Conservation (phyloP, 1,284 basidiomycete genomes). For the Hortiboletus rubellus region DNA sequence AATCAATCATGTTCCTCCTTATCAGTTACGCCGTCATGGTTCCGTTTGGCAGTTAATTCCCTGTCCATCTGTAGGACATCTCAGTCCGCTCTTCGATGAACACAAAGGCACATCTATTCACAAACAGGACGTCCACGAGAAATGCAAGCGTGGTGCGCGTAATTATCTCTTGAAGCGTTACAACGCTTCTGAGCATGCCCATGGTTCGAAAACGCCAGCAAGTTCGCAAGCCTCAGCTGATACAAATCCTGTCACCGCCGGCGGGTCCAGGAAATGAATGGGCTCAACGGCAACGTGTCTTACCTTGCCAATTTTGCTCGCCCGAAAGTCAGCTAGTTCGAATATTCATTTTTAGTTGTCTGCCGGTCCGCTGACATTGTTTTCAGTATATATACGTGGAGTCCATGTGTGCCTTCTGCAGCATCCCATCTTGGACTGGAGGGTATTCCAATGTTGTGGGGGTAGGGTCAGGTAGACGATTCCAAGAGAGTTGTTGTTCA, state of each 20-base stretch:
- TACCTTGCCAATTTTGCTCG: constrained; percentile 36
- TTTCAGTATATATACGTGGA: constrained; percentile 32
- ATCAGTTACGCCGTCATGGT: too few relatives aligned
- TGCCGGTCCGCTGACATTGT: constrained; percentile 5
- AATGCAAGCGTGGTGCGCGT: constrained; percentile 20
- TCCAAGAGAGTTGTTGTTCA: constrained; percentile 39
- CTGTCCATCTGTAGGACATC: constrained; percentile 7
- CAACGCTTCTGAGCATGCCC: constrained; percentile 14
- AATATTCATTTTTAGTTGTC: neutral
- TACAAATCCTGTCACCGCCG: neutral
- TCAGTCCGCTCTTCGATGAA: neutral
- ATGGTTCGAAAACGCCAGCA: constrained; percentile 16
- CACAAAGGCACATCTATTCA: neutral
- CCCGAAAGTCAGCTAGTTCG: constrained; percentile 38
- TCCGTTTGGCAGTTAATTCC: too few relatives aligned
- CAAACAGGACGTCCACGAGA: constrained; percentile 10
- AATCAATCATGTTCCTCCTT: too few relatives aligned
- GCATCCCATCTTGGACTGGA: constrained; percentile 33
- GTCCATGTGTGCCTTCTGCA: constrained; percentile 23
- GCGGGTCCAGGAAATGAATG: constrained; percentile 37
- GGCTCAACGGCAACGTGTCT: constrained; percentile 42
- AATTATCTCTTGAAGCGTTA: constrained; percentile 21
- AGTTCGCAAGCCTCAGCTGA: constrained; percentile 6
- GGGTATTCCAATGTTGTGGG: constrained; percentile 61
- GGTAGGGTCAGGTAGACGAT: constrained; percentile 35